Base-by-base conservation (phyloP, 2,329 filamentous ascomycete species). In the Penicillium fuscoglaucum region DNA sequence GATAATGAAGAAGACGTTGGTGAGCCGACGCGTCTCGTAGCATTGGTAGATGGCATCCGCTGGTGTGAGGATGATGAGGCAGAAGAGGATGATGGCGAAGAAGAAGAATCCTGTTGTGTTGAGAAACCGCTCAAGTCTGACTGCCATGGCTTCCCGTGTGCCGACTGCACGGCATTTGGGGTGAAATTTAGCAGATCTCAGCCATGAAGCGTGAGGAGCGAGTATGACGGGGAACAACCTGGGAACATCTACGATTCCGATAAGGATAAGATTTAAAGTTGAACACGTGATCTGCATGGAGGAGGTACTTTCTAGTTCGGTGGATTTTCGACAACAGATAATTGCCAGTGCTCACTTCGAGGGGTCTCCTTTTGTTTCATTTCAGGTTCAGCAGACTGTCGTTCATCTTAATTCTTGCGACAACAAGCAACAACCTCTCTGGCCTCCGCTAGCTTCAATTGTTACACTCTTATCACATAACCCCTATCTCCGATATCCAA, bases 1-100 rank as follows among this genome's bases (percentile, higher is more conserved):
- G 54, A 85, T 84, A 66, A 97, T 85, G 70, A 95, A 88, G 78
- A 95, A 89, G 69, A 96, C 85, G 74, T 96, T 95, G 74, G 90
- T 90, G 51, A 86, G 79, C 66, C 91, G 88, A 52, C 78, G 63
- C 57, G 85, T 87, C 35, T 78, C 74, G 57, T 90, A 83, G 51
- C 90, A 89, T 73, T 95, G 90, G 72, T 88, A 88, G 74, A 97
- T 88, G 58, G 87, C 81, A 69, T 97, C 92, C 70, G 83, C 87
- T 1, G 93, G 93, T 0, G 91, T 91, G 65, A 96, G 82, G 69
- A 93, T 82, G 43, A 96, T 82, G 56, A 97, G 83, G 56, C 84
- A 82, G 66, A 90, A 74, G 37, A 93, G 84, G 67, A 96, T 72
- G 68, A 93, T 75, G 73, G 88, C 88, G 70, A 97, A 82, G 68